phyloP scores from a whole-genome alignment of 2,329 filamentous ascomycete species.

The Scopulariopsis brevicaulis region DNA sequence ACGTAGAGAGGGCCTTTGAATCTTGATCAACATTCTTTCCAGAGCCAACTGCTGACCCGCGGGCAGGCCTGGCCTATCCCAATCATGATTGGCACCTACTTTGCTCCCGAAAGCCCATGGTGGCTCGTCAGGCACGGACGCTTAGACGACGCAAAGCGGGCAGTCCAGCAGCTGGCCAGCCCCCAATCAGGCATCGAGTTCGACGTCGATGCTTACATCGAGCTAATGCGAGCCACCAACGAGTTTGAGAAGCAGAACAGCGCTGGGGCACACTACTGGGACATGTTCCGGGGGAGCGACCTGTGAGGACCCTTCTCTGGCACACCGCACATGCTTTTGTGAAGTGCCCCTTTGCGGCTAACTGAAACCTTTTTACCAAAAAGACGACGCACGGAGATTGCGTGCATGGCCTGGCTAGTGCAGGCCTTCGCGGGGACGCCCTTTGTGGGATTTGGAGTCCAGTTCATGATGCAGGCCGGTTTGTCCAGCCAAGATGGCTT shows the following conservation, averaged over 20 bases:
- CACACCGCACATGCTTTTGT: no score
- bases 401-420: slow-evolving; percentile 31
- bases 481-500: no score
- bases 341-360: no score
- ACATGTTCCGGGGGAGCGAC: slow-evolving; percentile 75
- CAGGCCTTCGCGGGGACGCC: no score
- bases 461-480: no score
- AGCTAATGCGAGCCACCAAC: slow-evolving; percentile 88
- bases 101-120: slow-evolving; percentile 19
- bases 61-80: slow-evolving; percentile 13
- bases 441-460: no score
- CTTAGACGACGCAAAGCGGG: slow-evolving; percentile 52
- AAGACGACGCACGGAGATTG: slow-evolving; percentile 58
- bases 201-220: slow-evolving; percentile 15
- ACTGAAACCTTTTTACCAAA: no score
- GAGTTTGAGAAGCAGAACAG: slow-evolving; percentile 69
- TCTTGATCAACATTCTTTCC: no score
- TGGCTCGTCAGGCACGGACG: slow-evolving; percentile 57
- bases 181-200: slow-evolving; percentile 25
- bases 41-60: no score
- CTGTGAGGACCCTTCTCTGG: slow-evolving; percentile 17
- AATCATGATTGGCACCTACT: slow-evolving; percentile 12
- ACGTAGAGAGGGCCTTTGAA: no score
- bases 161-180: slow-evolving; percentile 45
- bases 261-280: slow-evolving; percentile 59